Evolutionary conservation across 306 rosid genomes (phyloP).

Genomic region (Cucurbita argyrosperma): DNA sequence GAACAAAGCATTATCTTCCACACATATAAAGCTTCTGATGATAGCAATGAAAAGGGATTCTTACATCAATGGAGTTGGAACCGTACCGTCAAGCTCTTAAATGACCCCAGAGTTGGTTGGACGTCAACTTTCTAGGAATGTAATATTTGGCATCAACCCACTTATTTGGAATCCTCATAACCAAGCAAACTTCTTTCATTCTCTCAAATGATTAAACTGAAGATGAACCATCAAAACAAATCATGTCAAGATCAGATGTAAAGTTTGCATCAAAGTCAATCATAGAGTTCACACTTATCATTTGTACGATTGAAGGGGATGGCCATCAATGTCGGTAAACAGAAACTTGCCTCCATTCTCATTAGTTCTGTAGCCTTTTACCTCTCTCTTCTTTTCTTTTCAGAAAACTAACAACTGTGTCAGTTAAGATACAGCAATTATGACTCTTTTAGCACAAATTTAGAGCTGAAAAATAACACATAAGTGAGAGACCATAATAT

Average conservation of each 20-base stretch:
- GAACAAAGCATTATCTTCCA: not conserved
- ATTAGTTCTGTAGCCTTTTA: not conserved
- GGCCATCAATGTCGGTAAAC: not conserved
- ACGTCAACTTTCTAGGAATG: constrained; percentile 2
- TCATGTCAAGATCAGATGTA: not conserved
- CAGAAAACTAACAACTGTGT: not conserved
- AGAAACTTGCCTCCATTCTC: not conserved
- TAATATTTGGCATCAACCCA: constrained; percentile 3
- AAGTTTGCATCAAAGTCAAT: not conserved
- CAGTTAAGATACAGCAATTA: not conserved
- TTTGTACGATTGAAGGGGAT: not conserved
- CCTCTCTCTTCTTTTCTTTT: not conserved
- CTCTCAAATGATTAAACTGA: constrained; percentile 4
- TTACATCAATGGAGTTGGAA: not conserved
- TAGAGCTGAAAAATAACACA: not conserved
- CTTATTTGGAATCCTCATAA: constrained; percentile 1
- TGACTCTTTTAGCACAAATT: not conserved
- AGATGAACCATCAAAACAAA: not conserved
- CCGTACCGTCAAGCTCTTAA: not conserved
- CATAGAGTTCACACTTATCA: not conserved
- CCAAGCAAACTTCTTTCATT: not conserved
- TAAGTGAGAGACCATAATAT: not conserved
- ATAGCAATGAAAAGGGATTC: not conserved
- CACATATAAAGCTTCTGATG: not conserved
- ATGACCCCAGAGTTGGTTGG: not conserved